Evolutionary conservation across 2,329 filamentous ascomycete species (phyloP).

Genomic region (Claviceps fusiformis): DNA sequence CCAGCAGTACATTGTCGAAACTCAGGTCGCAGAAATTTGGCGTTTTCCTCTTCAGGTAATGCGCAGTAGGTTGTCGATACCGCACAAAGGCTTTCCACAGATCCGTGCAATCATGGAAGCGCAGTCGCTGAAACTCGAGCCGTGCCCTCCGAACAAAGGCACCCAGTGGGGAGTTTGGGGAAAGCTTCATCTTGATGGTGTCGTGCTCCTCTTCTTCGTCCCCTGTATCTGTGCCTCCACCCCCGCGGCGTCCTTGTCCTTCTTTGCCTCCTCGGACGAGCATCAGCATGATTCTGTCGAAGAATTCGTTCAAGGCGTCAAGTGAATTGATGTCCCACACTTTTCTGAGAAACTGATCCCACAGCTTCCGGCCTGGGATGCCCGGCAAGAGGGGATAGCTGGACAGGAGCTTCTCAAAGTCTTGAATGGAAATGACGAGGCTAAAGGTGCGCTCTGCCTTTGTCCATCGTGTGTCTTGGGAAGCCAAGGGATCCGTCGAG

Average conservation of each 20-base stretch:
- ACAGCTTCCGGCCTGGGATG: slow-evolving; percentile 67
- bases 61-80: slow-evolving; percentile 65
- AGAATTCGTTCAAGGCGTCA: slow-evolving; percentile 66
- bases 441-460: slow-evolving; percentile 36
- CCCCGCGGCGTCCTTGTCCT: slow-evolving; percentile 33
- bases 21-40: slow-evolving; percentile 41
- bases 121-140: slow-evolving; percentile 67
- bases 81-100: slow-evolving; percentile 74
- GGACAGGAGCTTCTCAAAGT: slow-evolving; percentile 45
- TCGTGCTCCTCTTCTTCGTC: slow-evolving; percentile 27
- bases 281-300: slow-evolving; percentile 43
- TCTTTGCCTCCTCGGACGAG: slow-evolving; percentile 50
- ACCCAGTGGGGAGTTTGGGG: slow-evolving; percentile 66
- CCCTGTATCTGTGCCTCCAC: slow-evolving; percentile 34
- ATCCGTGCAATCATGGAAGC: slow-evolving; percentile 63
- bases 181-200: slow-evolving; percentile 42
- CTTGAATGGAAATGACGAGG: slow-evolving; percentile 39
- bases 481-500: slow-evolving; percentile 15
- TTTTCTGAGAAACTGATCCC: slow-evolving; percentile 69
- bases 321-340: slow-evolving; percentile 77
- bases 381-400: slow-evolving; percentile 37
- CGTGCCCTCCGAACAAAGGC: slow-evolving; percentile 63
- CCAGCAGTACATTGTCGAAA: slow-evolving; percentile 42
- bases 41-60: slow-evolving; percentile 49
- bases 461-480: slow-evolving; percentile 26